phyloP scores from a whole-genome alignment of 2,329 filamentous ascomycete genomes.

The Daldinia eschscholtzii region DNA sequence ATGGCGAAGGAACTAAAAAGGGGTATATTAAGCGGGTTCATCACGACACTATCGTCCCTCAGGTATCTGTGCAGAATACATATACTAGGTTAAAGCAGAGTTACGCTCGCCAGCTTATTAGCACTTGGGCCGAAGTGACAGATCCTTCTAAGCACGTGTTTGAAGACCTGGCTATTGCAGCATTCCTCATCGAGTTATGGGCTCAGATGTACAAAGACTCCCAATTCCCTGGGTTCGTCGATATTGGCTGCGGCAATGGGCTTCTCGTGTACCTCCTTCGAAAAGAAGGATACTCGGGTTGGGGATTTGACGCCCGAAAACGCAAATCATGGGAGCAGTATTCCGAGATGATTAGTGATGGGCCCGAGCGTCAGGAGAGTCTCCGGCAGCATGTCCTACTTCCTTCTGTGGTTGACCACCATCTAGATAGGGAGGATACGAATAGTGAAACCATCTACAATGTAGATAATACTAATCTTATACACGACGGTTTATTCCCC shows the following conservation, averaged over 20 bases:
- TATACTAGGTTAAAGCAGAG: constrained; percentile 84
- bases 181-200: constrained; percentile 95
- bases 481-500: constrained; percentile 76
- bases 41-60: constrained; percentile 84
- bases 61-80: constrained; percentile 82
- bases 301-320: constrained; percentile 90
- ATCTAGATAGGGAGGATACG: constrained; percentile 36
- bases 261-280: constrained; percentile 86
- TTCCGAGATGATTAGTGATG: constrained; percentile 36
- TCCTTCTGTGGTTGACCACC: constrained; percentile 57
- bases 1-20: constrained; percentile 72
- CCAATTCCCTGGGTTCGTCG: constrained; percentile 88
- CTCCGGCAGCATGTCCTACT: constrained; percentile 64
- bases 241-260: constrained; percentile 96
- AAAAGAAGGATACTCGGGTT: constrained; percentile 84
- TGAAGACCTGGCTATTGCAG: constrained; percentile 90
- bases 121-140: constrained; percentile 86
- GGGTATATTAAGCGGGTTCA: constrained; percentile 86
- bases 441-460: constrained; percentile 24
- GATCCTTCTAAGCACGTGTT: constrained; percentile 94
- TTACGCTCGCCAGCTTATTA: constrained; percentile 78
- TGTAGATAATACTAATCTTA: constrained; percentile 45
- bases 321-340: constrained; percentile 89
- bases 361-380: constrained; percentile 44
- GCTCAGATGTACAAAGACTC: constrained; percentile 76